These are phyloP conservation scores for Lithocarpus polystachyus DNA, from an alignment of 306 rosid genomes.

Conservation along the genomic window DNA sequence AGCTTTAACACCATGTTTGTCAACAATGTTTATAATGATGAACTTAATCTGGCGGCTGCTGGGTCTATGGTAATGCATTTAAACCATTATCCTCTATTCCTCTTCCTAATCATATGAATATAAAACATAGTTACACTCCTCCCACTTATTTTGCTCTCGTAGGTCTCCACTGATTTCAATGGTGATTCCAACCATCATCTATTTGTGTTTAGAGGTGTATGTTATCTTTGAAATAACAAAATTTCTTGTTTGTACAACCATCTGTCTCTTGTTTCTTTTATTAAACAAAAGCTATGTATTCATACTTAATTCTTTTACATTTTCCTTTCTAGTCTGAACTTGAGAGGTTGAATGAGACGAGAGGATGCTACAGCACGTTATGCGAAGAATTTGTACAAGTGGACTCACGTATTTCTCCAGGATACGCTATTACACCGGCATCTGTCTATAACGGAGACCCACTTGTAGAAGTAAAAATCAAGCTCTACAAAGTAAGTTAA, in stretches of 20 bases:
- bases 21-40: not conserved
- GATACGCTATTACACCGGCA: not conserved
- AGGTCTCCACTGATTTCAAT: not conserved
- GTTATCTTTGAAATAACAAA: not conserved
- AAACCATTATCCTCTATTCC: not conserved
- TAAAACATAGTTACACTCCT: too few relatives aligned
- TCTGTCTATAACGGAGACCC: not conserved
- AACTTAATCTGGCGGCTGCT: not conserved
- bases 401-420: not conserved
- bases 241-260: not conserved
- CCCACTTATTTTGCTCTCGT: not conserved
- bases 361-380: constrained; percentile 8
- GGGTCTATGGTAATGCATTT: constrained; percentile 19
- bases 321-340: not conserved
- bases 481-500: not conserved
- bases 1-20: not conserved
- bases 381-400: constrained; percentile 15
- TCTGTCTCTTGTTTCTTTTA: too few relatives aligned
- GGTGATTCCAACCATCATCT: not conserved
- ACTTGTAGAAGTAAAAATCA: not conserved
- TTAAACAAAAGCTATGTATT: not conserved
- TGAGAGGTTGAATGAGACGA: not conserved
- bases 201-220: constrained; percentile 24
- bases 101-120: not conserved
- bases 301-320: too few relatives aligned